Evolutionary conservation across 2,329 filamentous ascomycete species (phyloP).

Genomic region (Pseudogymnoascus sp.): DNA sequence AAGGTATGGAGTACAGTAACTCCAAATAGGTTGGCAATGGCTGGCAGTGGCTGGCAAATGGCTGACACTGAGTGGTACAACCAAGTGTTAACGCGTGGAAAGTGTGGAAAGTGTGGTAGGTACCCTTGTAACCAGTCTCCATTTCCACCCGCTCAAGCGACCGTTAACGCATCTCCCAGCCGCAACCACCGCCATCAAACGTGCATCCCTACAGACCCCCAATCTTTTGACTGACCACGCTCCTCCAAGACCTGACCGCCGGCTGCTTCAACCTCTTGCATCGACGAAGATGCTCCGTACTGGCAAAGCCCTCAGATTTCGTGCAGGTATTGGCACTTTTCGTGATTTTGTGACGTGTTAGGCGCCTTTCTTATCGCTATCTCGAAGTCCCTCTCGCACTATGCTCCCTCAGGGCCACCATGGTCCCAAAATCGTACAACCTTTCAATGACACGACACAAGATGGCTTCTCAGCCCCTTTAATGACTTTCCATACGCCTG

Average conservation of each 20-base stretch:
- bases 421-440: constrained; percentile 17
- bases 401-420: constrained; percentile 2
- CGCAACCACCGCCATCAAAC: constrained; percentile 1
- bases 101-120: neutral
- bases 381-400: constrained; percentile 25
- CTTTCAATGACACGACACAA: constrained; percentile 16
- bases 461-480: constrained; percentile 20
- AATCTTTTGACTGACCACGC: neutral
- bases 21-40: neutral
- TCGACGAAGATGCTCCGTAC: constrained; percentile 7
- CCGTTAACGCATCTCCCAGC: constrained; percentile 3
- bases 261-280: neutral
- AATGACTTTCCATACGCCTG: neutral
- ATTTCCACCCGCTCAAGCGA: constrained; percentile 6
- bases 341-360: constrained; percentile 19
- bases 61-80: neutral
- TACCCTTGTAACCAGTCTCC: neutral
- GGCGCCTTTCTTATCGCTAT: constrained; percentile 35
- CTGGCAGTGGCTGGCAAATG: neutral
- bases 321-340: constrained; percentile 28
- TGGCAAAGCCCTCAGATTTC: constrained; percentile 15
- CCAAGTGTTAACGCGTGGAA: neutral
- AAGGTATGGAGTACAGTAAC: neutral
- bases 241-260: neutral
- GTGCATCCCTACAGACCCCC: constrained; percentile 3